Evolutionary conservation across 2,329 filamentous ascomycete genomes (phyloP), one percentile per base, ranked within the genome.

Genomic region (Penicillium sp.): DNA sequence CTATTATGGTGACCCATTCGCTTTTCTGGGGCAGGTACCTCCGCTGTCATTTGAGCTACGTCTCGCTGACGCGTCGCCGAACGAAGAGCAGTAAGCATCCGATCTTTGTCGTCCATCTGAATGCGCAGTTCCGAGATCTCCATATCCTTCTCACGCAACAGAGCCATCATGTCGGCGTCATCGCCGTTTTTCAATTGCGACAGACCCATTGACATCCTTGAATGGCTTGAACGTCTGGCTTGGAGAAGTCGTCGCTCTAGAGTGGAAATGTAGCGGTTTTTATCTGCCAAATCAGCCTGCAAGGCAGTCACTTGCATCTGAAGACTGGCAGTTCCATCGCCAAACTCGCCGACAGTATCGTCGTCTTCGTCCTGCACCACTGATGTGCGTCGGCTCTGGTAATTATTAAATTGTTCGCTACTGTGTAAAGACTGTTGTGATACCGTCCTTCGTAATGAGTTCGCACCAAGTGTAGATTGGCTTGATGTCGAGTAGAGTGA

Each of bases 201-300:
- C 60, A 92, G 83, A 1, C 88, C 88, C 59, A 89, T 83, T 5
- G 91, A 96, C 11, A 93, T 85, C 18, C 93, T 86, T 7, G 91
- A 93, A 55, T 96, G 91, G 73, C 92, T 97, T 0, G 91, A 91
- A 48, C 93, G 83, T 42, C 94, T 83, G 38, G 94, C 94, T 68
- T 99, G 94, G 33, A 97, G 79, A 1, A 99, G 79, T 24, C 94
- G 85, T 73, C 95, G 95, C 76, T 99, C 94, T 12, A 99, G 76
- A 0, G 94, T 97, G 26, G 89, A 83, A 64, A 97, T 97, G 71
- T 99, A 99, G 30, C 94, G 88, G 65, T 94, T 97, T 77, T 96
- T 97, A 74, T 99, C 94, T n/a, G 83, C 84, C 47, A 99, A 82
- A 71, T 99, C 94, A n/a, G 91, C 85, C 71, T 96, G 94, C 48